Base-by-base conservation (phyloP, 2,329 filamentous ascomycete species). In the Aureobasidium sp. region DNA sequence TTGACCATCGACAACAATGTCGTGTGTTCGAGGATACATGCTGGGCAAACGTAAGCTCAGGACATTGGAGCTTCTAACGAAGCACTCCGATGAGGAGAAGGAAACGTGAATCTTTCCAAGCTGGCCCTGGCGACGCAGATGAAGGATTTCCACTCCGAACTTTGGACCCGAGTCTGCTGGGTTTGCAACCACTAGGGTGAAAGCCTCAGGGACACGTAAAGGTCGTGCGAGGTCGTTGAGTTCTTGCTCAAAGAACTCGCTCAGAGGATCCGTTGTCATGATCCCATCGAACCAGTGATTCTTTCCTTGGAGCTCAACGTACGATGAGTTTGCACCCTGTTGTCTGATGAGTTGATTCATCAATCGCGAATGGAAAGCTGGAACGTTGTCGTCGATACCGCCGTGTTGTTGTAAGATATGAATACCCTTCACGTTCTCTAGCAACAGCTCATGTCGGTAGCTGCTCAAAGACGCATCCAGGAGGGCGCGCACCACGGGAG, bases 401-500 rank as follows among this genome's bases (percentile, higher is more conserved):
- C 83, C 82, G 69, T 86, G 83, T 64, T 85, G 82, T 66, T 83
- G 80, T 39, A 82, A 69, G 3, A 85, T 75, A 1, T 80, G 80
- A 29, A 84, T 81, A 9, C 78, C 81, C 41, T 74, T 74, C 17
- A 77, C 70, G 64, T 85, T 85, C 2, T 75, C 70, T 61, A 80
- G 70, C 14, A 86, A 73, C 63, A 83, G 71, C 65, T 85, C 83
- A 68, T 84, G 81, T 31, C 80, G 78, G 65, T 81, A 85, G 66
- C 73, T 80, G 62, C 77, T 78, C 31, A 82, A 68, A 12, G 82
- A 75, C 22, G 74, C 76, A 56, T 81, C 76, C 11, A 84, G 64
- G 2, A 82, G 70, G 2, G 77, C 75, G 11, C 71, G 75, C 17
- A 80, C 75, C 20, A 74, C 69, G n/a, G 83, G 79, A 64, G 85